Conservation (phyloP, 345 rosid genomes). For the Cardamine chenopodiifolia region DNA sequence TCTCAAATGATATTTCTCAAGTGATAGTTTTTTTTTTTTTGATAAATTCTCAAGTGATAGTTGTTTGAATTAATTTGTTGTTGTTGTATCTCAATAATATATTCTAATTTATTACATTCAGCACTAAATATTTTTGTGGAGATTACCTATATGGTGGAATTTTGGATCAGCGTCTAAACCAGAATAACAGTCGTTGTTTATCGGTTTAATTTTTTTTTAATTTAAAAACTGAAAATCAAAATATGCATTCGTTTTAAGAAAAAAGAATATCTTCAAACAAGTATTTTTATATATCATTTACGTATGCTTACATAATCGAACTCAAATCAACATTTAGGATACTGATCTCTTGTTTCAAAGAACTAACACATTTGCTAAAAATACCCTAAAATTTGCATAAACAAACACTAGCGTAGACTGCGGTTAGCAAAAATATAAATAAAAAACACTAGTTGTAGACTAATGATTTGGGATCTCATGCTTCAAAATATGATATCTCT, state of each 20-base stretch:
- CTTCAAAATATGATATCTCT: conserved; percentile 21
- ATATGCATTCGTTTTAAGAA: too few species aligned
- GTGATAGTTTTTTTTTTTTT: too few species aligned
- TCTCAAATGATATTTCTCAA: too few species aligned
- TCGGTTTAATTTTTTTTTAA: too few species aligned
- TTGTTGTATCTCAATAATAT: too few species aligned
- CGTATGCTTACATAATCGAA: not conserved
- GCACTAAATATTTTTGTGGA: too few species aligned
- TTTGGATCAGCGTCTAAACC: not conserved
- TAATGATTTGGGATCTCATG: not conserved
- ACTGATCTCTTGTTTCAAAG: not conserved
- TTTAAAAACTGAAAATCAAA: not conserved
- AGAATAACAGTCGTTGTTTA: not conserved
- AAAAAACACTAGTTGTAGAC: not conserved
- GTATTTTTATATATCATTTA: too few species aligned
- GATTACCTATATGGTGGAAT: too few species aligned
- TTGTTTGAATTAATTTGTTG: too few species aligned
- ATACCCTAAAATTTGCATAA: not conserved
- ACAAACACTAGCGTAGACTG: not conserved
- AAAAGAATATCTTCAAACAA: not conserved
- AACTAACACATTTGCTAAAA: not conserved
- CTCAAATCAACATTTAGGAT: not conserved
- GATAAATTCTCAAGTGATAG: too few species aligned
- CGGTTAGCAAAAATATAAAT: too few species aligned
- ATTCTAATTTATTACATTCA: too few species aligned